Evolutionary conservation across 176 grass and related monocot species (phyloP).

Genomic region (Ananas comosus): DNA sequence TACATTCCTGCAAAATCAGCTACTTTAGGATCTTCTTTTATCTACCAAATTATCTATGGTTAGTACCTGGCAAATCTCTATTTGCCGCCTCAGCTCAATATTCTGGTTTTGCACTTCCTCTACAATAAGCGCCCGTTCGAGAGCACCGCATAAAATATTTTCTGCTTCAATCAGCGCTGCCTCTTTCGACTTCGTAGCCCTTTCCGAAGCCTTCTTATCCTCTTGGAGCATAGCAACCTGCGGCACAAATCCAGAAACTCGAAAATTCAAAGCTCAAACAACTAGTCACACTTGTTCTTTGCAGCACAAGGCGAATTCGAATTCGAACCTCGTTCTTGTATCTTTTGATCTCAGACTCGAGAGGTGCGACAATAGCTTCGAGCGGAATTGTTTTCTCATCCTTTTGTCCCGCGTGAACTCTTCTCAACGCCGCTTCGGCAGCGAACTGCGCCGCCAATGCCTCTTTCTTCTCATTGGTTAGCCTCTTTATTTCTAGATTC

Average conservation of each 20-base stretch:
- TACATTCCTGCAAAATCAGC: neutral
- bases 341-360: conserved; percentile 77
- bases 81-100: conserved; percentile 62
- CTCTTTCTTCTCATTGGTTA: conserved; percentile 66
- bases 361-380: conserved; percentile 61
- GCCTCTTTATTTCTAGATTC: conserved; percentile 73
- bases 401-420: conserved; percentile 57
- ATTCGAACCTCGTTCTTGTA: conserved; percentile 61
- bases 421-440: conserved; percentile 64
- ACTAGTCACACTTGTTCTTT: neutral
- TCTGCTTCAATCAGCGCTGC: conserved; percentile 69
- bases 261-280: neutral
- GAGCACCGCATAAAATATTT: conserved; percentile 52
- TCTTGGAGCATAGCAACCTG: conserved; percentile 80
- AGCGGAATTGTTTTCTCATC: conserved; percentile 71
- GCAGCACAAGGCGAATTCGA: neutral
- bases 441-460: conserved; percentile 70
- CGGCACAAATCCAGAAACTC: conserved; percentile 1
- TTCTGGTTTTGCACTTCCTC: conserved; percentile 86
- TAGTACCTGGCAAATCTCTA: conserved; percentile 81
- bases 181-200: conserved; percentile 73
- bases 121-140: conserved; percentile 79
- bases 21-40: neutral
- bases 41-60: neutral
- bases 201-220: conserved; percentile 75